Conservation (phyloP, 1,284 basidiomycete genomes). For the Trichosporon sp. region DNA sequence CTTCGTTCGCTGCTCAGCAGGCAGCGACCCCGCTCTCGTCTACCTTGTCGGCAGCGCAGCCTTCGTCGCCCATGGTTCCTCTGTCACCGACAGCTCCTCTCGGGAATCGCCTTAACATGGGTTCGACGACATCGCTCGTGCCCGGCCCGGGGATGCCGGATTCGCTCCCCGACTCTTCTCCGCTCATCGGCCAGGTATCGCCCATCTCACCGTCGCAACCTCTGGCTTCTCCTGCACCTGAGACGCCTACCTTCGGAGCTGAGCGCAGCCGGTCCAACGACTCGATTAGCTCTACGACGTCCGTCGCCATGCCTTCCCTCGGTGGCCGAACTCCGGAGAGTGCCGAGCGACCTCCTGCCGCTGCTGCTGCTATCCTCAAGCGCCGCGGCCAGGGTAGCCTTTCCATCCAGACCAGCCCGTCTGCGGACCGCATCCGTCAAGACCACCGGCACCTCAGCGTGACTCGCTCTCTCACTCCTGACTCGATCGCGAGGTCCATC, state of each 20-base stretch:
- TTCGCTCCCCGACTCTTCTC: neutral
- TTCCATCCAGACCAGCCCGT: slow-evolving; percentile 3
- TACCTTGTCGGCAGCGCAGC: neutral
- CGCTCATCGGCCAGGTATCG: slow-evolving; percentile 16
- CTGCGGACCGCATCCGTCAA: neutral
- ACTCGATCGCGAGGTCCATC: neutral
- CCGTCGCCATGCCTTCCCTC: neutral
- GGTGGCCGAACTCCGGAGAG: neutral
- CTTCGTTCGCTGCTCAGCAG: neutral
- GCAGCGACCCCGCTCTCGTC: neutral
- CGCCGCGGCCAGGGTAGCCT: neutral
- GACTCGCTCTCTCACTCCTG: slow-evolving; percentile 5
- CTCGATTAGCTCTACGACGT: neutral
- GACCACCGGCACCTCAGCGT: slow-evolving; percentile 7
- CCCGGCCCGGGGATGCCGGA: neutral
- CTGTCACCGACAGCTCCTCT: neutral
- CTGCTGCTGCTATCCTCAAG: neutral
- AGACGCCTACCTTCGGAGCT: slow-evolving; percentile 5
- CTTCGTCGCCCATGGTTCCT: neutral
- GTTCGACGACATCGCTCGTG: neutral
- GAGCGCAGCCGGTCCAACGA: neutral
- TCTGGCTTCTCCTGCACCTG: neutral
- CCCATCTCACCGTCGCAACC: slow-evolving; percentile 1
- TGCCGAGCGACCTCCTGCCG: neutral
- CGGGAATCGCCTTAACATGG: neutral